These are phyloP conservation scores for Aspergillus tanneri DNA, from an alignment of 2,329 filamentous ascomycete genomes.

Conservation along the genomic window DNA sequence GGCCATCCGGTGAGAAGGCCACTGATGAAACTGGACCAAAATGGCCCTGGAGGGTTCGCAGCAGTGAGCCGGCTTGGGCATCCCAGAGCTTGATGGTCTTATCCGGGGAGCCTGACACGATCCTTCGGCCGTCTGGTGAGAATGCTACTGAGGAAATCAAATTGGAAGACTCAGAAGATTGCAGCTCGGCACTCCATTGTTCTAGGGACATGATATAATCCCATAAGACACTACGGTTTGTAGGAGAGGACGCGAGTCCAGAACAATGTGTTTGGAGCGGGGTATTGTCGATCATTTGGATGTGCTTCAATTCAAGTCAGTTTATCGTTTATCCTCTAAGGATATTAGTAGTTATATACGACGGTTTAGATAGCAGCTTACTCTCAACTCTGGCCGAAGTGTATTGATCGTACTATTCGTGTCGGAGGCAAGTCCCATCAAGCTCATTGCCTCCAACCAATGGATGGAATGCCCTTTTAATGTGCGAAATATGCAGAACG, in stretches of 20 bases:
- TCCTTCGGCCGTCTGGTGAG: conserved; percentile 24
- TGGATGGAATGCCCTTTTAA: conserved; percentile 24
- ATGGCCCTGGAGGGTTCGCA: background rate
- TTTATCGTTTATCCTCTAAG: conserved; percentile 24
- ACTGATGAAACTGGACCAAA: background rate
- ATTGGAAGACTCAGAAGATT: conserved; percentile 16
- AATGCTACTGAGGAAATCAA: conserved; percentile 23
- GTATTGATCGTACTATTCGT: conserved; percentile 15
- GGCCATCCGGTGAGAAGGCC: background rate
- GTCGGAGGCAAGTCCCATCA: conserved; percentile 18
- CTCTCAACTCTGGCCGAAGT: background rate
- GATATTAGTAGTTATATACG: background rate
- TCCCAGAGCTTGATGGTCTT: conserved; percentile 10
- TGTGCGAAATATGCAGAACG: no score
- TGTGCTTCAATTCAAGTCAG: conserved; percentile 31
- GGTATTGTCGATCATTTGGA: conserved; percentile 26
- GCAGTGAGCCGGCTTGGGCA: background rate
- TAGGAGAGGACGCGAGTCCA: conserved; percentile 34
- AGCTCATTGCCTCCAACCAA: conserved; percentile 26
- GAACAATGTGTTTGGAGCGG: conserved; percentile 40
- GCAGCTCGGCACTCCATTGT: conserved; percentile 10
- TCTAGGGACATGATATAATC: conserved; percentile 14
- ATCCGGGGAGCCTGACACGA: conserved; percentile 20
- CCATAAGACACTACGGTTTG: conserved; percentile 23
- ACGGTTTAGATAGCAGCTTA: conserved; percentile 2